Evolutionary conservation across 2,329 filamentous ascomycete genomes (phyloP).

Genomic region (Colletotrichum falcatum): DNA sequence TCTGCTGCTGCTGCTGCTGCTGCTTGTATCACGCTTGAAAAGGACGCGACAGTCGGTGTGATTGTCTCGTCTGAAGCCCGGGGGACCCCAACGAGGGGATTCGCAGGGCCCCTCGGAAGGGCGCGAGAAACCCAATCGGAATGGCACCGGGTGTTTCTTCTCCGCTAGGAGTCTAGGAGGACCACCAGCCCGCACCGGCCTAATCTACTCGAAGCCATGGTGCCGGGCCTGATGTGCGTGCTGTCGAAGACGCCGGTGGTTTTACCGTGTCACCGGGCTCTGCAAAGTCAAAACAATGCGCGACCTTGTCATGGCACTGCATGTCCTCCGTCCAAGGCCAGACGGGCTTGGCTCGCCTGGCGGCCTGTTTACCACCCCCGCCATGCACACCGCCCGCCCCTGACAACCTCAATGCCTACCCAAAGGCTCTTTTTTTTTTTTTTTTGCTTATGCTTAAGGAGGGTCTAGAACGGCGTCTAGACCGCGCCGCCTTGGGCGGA

Average conservation of each 20-base stretch:
- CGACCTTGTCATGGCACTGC: background rate
- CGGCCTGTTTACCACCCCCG: too few species aligned
- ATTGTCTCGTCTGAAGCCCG: background rate
- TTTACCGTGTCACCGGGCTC: background rate
- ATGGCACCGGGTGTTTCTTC: background rate
- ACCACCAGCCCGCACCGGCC: background rate
- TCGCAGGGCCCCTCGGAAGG: background rate
- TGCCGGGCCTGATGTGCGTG: background rate
- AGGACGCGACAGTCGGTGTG: too few species aligned
- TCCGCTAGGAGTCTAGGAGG: background rate
- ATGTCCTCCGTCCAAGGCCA: background rate
- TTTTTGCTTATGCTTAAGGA: background rate
- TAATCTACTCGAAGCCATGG: background rate
- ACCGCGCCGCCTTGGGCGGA: too few species aligned
- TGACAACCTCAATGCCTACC: too few species aligned
- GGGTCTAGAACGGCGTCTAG: background rate
- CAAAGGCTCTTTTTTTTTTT: background rate
- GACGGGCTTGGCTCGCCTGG: background rate
- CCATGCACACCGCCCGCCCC: too few species aligned
- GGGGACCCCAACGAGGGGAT: fast-evolving
- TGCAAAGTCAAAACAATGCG: background rate
- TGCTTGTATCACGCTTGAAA: background rate
- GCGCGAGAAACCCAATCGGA: too few species aligned
- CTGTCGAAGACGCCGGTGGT: background rate
- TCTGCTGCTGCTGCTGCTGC: too few species aligned